Percentiles rank a stretch among this genome's conserved stretches.
phyloP scores from a whole-genome alignment of 768 basidiomycete species.

The Piloderma croceum region DNA sequence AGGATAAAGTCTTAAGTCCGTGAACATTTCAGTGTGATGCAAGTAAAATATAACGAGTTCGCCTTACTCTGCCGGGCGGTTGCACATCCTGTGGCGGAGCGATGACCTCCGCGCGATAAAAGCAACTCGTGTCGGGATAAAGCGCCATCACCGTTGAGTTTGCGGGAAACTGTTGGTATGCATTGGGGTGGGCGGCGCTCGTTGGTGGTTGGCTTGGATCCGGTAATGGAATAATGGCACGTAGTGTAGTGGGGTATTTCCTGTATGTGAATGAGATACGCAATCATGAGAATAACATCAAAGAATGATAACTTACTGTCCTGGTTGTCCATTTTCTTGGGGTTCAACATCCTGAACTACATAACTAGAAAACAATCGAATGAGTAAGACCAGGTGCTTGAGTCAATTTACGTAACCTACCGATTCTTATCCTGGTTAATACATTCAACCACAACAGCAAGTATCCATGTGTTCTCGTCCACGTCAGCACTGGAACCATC shows the following conservation, averaged over 20 bases:
- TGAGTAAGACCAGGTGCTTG: constrained; percentile 1
- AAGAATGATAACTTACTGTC: constrained; percentile 32
- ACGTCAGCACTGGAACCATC: constrained; percentile 49
- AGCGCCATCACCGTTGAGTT: constrained; percentile 78
- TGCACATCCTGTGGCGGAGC: neutral
- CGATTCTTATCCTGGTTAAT: constrained; percentile 69
- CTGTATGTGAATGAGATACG: constrained; percentile 26
- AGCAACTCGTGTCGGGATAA: constrained; percentile 89
- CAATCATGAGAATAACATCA: neutral
- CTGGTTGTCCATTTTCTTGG: constrained; percentile 74
- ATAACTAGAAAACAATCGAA: constrained; percentile 43
- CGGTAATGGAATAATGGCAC: constrained; percentile 73
- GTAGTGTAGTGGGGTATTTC: constrained; percentile 63
- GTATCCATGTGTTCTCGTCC: constrained; percentile 62
- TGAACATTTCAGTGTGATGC: too few relatives aligned
- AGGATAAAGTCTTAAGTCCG: constrained; percentile 34
- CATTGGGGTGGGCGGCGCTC: constrained; percentile 57
- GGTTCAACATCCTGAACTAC: constrained; percentile 85
- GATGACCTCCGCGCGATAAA: constrained; percentile 82
- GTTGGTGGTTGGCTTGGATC: constrained; percentile 57
- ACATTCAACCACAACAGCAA: constrained; percentile 68
- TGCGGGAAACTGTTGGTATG: constrained; percentile 65
- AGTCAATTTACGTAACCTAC: constrained; percentile 27
- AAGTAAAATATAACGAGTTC: too few relatives aligned
- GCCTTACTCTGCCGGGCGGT: too few relatives aligned